Percentiles rank a stretch among this genome's conserved stretches.
These are phyloP conservation scores for Colletotrichum plurivorum DNA, from an alignment of 2,329 filamentous ascomycete species.

Conservation along the genomic window DNA sequence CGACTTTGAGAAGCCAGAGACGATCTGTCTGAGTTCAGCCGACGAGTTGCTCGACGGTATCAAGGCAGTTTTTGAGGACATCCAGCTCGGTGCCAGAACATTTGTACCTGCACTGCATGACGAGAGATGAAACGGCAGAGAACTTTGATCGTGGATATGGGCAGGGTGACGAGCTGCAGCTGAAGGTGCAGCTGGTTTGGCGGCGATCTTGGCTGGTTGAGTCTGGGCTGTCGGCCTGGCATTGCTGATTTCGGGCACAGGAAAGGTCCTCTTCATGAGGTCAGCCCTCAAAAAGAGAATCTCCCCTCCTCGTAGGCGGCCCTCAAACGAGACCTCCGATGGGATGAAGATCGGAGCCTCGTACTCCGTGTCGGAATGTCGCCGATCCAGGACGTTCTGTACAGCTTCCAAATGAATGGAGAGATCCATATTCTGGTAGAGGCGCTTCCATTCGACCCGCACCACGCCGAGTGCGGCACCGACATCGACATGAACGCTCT, in stretches of 20 bases:
- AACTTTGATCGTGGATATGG: slow-evolving; percentile 20
- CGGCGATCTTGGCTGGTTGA: not conserved
- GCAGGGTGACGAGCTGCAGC: slow-evolving; percentile 12
- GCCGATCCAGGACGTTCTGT: slow-evolving; percentile 55
- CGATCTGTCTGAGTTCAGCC: slow-evolving; percentile 48
- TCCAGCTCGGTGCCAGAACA: slow-evolving; percentile 35
- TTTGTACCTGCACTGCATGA: slow-evolving; percentile 27
- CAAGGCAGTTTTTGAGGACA: slow-evolving; percentile 26
- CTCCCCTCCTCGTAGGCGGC: slow-evolving; percentile 38
- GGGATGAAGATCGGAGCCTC: slow-evolving; percentile 37
- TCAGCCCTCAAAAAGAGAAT: slow-evolving; percentile 40
- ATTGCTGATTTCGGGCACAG: slow-evolving; percentile 18
- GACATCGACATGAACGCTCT: slow-evolving; percentile 53
- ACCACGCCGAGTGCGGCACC: slow-evolving; percentile 55
- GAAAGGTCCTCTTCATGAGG: slow-evolving; percentile 40
- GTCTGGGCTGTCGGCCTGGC: no score
- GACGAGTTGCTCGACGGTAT: slow-evolving; percentile 20
- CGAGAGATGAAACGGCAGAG: not conserved
- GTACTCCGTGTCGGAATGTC: slow-evolving; percentile 44
- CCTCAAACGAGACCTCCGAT: slow-evolving; percentile 40
- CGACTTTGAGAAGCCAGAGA: slow-evolving; percentile 47
- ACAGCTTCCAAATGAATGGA: slow-evolving; percentile 58
- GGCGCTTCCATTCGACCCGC: slow-evolving; percentile 60
- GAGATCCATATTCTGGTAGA: slow-evolving; percentile 64
- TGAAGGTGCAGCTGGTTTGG: not conserved